Conservation (phyloP, 2,329 filamentous ascomycete genomes). For the Colletotrichum echinochloae region DNA sequence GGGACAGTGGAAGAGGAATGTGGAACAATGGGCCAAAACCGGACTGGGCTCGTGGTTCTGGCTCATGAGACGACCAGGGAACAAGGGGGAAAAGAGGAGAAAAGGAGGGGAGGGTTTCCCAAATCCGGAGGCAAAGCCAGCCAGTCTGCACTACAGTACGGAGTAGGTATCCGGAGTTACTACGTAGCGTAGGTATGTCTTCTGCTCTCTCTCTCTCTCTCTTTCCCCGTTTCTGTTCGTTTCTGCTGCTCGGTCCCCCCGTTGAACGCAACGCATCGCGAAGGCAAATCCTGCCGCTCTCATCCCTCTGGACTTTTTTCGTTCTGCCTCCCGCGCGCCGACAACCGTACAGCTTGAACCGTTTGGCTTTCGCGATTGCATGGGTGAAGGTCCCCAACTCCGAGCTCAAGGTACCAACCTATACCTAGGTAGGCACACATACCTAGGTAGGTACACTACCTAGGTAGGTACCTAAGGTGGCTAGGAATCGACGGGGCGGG, state of each 20-base stretch:
- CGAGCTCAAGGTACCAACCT: not conserved
- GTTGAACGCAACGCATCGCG: not conserved
- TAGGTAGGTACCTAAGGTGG: no score
- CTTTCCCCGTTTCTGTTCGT: no score
- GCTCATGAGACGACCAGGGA: not conserved
- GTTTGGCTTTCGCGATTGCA: not conserved
- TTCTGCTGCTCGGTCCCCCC: not conserved
- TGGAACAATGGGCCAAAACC: slow-evolving; percentile 15
- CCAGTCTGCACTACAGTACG: no score
- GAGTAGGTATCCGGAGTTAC: no score
- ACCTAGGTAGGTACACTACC: no score
- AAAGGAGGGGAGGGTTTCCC: no score
- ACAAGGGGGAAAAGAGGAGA: not conserved
- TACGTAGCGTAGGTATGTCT: no score
- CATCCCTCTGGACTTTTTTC: not conserved
- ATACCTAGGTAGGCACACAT: no score
- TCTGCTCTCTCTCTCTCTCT: not conserved
- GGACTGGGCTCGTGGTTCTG: slow-evolving; percentile 8
- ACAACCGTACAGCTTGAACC: not conserved
- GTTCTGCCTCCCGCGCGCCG: not conserved
- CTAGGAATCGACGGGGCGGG: not conserved
- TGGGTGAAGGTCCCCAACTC: no score
- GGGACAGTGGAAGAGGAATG: not conserved
- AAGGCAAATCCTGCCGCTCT: not conserved
- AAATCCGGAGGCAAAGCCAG: not conserved